Evolutionary conservation across 352 stramenopile genomes (phyloP), one percentile per base, ranked within the genome.

Genomic region (Thalassiosira allenii): DNA sequence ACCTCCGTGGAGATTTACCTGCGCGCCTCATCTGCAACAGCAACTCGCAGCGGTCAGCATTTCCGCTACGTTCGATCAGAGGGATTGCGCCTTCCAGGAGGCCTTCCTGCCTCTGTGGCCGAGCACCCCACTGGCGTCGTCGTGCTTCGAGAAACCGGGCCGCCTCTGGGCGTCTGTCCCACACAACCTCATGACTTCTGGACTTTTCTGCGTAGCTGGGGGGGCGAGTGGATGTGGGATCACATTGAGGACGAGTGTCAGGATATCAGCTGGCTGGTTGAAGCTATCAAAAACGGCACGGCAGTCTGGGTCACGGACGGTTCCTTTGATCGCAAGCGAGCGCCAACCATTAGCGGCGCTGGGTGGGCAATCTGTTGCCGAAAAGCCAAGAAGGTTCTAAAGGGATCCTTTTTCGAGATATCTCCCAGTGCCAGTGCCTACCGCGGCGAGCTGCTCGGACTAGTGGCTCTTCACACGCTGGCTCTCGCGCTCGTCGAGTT

Each of bases 211-310:
- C 17, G 5, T 33, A 29, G 23, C 2, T 43, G 25, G 14, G 62
- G 62, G 5, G 43, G 62, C 1, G 27, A 14, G 20, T 71, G 62
- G 62, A 71, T 71, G 62, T 71, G 62, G 62, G 41, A 37, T 4
- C 9, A 61, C 34, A 37, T 71, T 20, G 30, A n/a, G 12, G 30
- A 27, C 6, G 9, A 32, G 3, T 52, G 58, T 32, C 3, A 40
- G 6, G 62, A 71, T 11, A 6, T 59, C 1, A 41, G 1, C 25
- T 64, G 49, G 47, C 3, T 64, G n/a, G 6, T 14, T 9, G 47
- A 14, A 2, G 67, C 67, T 2, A 12, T 69, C 9, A 37, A 32
- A 30, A 33, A 58, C 20, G 30, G 54, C 12, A 57, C 67, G 12
- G 33, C 43, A 20, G 27, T 76, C 40, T 65, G 56, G 14, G 11